These are phyloP conservation scores for Exophiala bonariae DNA, from an alignment of 2,329 filamentous ascomycete species.

Conservation along the genomic window DNA sequence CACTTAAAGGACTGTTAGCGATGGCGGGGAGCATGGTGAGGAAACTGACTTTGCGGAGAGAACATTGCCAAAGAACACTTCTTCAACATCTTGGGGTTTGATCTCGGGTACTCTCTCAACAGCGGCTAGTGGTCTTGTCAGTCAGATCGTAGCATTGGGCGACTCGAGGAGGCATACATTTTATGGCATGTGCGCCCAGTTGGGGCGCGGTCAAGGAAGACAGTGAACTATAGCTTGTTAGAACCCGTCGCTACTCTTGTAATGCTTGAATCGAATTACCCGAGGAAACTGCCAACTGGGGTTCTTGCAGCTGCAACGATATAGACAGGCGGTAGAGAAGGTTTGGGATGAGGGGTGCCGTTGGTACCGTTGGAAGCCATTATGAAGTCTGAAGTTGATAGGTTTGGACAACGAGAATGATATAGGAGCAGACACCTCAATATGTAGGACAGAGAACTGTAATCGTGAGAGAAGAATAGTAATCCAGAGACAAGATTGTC, in stretches of 20 bases:
- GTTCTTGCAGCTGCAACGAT: constrained; percentile 91
- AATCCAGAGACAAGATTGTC: neutral
- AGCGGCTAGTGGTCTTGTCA: constrained; percentile 54
- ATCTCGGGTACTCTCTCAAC: constrained; percentile 83
- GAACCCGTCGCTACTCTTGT: neutral
- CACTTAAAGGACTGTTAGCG: constrained; percentile 50
- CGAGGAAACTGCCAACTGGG: constrained; percentile 90
- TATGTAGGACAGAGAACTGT: too few relatives aligned
- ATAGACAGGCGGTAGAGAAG: constrained; percentile 80
- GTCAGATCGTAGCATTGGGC: neutral
- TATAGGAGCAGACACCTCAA: too few relatives aligned
- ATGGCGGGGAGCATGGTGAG: constrained; percentile 5
- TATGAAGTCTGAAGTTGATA: constrained; percentile 1
- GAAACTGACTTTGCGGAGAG: constrained; percentile 79
- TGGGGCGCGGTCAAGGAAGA: constrained; percentile 83
- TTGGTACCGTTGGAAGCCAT: constrained; percentile 26
- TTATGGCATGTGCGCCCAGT: constrained; percentile 88
- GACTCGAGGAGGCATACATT: constrained; percentile 59
- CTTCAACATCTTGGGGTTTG: constrained; percentile 86
- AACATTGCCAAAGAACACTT: constrained; percentile 98
- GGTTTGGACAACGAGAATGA: too few relatives aligned
- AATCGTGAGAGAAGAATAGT: neutral
- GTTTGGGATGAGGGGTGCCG: constrained; percentile 22
- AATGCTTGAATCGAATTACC: constrained; percentile 55
- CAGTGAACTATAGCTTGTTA: constrained; percentile 64